Evolutionary conservation across 2,329 filamentous ascomycete genomes (phyloP).

Genomic region (Fusarium sp.): DNA sequence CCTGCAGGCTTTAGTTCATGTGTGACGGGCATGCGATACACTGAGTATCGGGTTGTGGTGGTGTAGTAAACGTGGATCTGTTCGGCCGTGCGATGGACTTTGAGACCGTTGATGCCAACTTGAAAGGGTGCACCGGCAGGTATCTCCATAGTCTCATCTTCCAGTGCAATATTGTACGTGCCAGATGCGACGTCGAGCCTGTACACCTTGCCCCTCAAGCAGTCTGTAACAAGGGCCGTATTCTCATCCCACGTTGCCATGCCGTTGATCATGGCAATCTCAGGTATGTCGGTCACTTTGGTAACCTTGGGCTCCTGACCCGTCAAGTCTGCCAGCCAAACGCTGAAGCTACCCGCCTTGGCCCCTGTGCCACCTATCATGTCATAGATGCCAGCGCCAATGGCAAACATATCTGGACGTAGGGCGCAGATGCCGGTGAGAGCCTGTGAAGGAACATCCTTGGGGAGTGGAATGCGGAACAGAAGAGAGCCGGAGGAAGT

Average conservation of each 20-base stretch:
- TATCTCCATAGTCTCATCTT: slow-evolving; percentile 32
- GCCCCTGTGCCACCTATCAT: slow-evolving; percentile 16
- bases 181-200: slow-evolving; percentile 24
- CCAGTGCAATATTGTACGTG: slow-evolving; percentile 19
- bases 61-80: slow-evolving; percentile 34
- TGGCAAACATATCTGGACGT: slow-evolving; percentile 32
- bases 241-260: slow-evolving; percentile 36
- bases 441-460: slow-evolving; percentile 8
- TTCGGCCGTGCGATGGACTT: slow-evolving; percentile 23
- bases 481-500: slow-evolving; percentile 24
- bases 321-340: slow-evolving; percentile 37
- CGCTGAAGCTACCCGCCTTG: slow-evolving; percentile 21
- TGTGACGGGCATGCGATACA: slow-evolving; percentile 31
- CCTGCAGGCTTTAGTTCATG: slow-evolving; percentile 13
- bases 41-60: slow-evolving; percentile 28
- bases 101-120: slow-evolving; percentile 37
- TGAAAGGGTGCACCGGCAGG: slow-evolving; percentile 19
- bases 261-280: slow-evolving; percentile 35
- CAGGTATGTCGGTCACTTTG: slow-evolving; percentile 12
- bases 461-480: slow-evolving; percentile 12
- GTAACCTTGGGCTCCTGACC: slow-evolving; percentile 9
- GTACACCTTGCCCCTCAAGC: slow-evolving; percentile 34
- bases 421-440: slow-evolving; percentile 37
- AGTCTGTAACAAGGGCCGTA: slow-evolving; percentile 33
- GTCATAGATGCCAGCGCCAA: slow-evolving; percentile 31